These are phyloP conservation scores for Termitomyces sp. DNA, from an alignment of 768 basidiomycete species.

Conservation along the genomic window DNA sequence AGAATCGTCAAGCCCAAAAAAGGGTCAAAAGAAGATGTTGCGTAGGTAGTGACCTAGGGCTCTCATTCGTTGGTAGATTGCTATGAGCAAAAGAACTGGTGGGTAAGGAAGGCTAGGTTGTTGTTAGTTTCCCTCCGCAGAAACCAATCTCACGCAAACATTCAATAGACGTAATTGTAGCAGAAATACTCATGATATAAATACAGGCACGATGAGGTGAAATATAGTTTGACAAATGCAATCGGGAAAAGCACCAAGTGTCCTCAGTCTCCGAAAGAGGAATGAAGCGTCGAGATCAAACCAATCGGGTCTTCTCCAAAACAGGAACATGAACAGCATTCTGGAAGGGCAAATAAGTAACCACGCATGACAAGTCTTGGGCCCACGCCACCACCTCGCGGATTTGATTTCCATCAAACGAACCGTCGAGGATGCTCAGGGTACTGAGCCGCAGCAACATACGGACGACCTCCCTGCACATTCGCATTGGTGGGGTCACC, in stretches of 20 bases:
- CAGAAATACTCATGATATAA: not conserved
- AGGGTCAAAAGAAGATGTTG: not conserved
- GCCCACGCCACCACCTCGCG: constrained; percentile 11
- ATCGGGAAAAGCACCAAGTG: not conserved
- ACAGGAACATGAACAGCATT: constrained; percentile 10
- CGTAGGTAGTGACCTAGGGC: not conserved
- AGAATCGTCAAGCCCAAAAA: not conserved
- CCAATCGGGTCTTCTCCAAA: constrained; percentile 15
- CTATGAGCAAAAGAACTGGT: not conserved
- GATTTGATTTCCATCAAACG: not conserved
- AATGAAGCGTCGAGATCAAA: not conserved
- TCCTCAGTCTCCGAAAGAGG: not conserved
- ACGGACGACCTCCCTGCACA: not conserved
- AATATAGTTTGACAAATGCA: not conserved
- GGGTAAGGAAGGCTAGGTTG: not conserved
- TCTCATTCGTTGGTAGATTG: too few relatives aligned
- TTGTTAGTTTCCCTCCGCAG: not conserved
- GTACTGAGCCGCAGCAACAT: constrained; percentile 18
- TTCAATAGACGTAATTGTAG: not conserved
- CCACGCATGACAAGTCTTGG: not conserved
- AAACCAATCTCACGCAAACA: not conserved
- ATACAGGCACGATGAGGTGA: not conserved
- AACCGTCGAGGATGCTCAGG: constrained; percentile 34
- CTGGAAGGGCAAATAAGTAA: constrained; percentile 1
- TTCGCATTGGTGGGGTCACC: not conserved